Base-by-base conservation (phyloP, 2,329 filamentous ascomycete species). In the Pseudopyrenochaeta lycopersici region DNA sequence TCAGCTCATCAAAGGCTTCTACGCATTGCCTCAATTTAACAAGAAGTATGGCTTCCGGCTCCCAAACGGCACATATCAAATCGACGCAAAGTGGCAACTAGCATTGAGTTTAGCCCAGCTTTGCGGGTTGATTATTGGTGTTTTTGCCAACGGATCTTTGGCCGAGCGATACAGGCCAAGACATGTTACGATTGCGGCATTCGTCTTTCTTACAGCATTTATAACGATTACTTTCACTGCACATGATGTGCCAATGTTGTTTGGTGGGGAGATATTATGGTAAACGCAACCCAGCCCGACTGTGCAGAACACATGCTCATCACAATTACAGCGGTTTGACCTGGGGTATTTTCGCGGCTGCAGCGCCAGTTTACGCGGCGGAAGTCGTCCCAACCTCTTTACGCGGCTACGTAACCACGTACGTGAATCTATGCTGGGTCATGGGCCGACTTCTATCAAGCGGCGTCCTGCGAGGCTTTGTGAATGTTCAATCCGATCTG, bases 1-100 rank as follows among this genome's bases (percentile, higher is more conserved):
- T 54, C 86, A 84, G 63, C 79, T 94, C 51, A 86, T 92, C 71
- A 90, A 87, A 78, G 91, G 91, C 74, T 90, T 93, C 67, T 91
- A 84, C 52, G 76, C 66, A 14, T 75, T 76, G 41, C 72, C 71
- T 11, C 62, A 69, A 12, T 79, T 79, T 67, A 72, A 78, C 38
- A 49, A 60, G 33, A 67, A 70, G 43, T 79, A 71, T 49, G 77
- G 77, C 41, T 62, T 66, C 1, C 62, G 59, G n/a, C 38, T 62
- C n/a, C 50, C 63, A 4, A 69, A 76, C 31, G 72, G 67, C 6
- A 60, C 60, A 15, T 75, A 71, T 31, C 56, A 75, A 56, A 54
- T 79, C 17, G 59, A 75, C 17, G 74, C 76, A 3, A 42, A 62
- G 3, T 79, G 76, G 76, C 77, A 79, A 56, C 58, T 71, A 18